Evolutionary conservation across 495 filamentous ascomycete species (phyloP).

Genomic region (Penicillium ucsense): DNA sequence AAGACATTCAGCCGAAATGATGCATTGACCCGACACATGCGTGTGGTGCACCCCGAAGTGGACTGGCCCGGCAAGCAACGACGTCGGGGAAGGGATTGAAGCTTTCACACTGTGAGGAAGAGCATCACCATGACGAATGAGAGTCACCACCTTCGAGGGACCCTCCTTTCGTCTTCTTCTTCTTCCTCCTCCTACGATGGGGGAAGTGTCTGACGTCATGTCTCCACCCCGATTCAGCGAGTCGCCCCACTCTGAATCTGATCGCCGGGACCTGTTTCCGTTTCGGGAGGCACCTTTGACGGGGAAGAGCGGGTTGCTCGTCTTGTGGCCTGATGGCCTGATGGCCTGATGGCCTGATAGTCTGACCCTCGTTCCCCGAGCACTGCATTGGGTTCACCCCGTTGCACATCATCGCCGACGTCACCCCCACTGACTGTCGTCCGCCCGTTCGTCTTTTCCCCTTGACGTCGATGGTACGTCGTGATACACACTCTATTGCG

Average conservation of each 20-base stretch:
- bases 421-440: neutral
- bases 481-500: constrained; percentile 1
- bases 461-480: constrained; percentile 15
- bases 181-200: too few species aligned
- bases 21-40: constrained; percentile 84
- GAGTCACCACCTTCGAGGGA: neutral
- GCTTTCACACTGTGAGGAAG: neutral
- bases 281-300: constrained; percentile 3
- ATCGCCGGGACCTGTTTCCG: constrained; percentile 11
- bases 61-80: constrained; percentile 64
- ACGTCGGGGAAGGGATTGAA: constrained; percentile 31
- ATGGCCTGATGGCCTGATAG: neutral
- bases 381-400: neutral
- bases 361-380: neutral
- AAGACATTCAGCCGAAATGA: constrained; percentile 94
- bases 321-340: constrained; percentile 12
- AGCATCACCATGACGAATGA: constrained; percentile 17
- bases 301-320: neutral
- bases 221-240: constrained; percentile 1
- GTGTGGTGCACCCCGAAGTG: constrained; percentile 79
- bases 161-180: neutral
- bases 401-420: constrained; percentile 7
- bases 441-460: neutral
- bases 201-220: constrained; percentile 14
- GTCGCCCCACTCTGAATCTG: constrained; percentile 3